Evolutionary conservation across 2,329 filamentous ascomycete species (phyloP).

Genomic region (Aspergillaceae sp.): DNA sequence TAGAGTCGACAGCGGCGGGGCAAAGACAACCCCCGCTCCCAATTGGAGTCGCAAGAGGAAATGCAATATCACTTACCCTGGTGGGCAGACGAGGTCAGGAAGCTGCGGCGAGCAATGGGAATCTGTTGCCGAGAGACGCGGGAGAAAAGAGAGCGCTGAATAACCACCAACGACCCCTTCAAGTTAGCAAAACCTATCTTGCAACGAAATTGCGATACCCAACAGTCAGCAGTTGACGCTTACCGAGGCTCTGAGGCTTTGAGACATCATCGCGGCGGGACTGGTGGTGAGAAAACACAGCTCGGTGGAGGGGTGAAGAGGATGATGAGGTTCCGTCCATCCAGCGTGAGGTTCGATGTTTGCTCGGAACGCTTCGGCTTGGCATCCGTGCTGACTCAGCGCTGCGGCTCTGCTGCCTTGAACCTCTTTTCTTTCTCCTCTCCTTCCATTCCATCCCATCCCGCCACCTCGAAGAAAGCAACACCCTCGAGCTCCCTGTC

Average conservation of each 20-base stretch:
- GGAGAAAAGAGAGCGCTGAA: slow-evolving; percentile 53
- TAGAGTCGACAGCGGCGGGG: too few relatives aligned
- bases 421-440: slow-evolving; percentile 9
- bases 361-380: slow-evolving; percentile 20
- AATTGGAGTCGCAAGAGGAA: too few relatives aligned
- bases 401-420: slow-evolving; percentile 12
- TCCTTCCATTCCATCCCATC: slow-evolving; percentile 7
- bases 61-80: slow-evolving; percentile 44
- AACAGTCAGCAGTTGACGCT: slow-evolving; percentile 14
- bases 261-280: slow-evolving; percentile 47
- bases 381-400: slow-evolving; percentile 17
- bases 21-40: too few relatives aligned
- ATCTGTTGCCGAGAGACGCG: slow-evolving; percentile 52
- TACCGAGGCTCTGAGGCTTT: slow-evolving; percentile 55
- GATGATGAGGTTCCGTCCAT: slow-evolving; percentile 1
- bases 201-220: slow-evolving; percentile 6
- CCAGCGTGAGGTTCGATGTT: slow-evolving; percentile 14
- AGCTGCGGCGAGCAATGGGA: slow-evolving; percentile 51
- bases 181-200: neutral
- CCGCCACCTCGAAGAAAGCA: slow-evolving; percentile 4
- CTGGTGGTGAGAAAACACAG: slow-evolving; percentile 18
- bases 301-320: slow-evolving; percentile 1
- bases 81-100: slow-evolving; percentile 54
- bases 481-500: slow-evolving; percentile 7
- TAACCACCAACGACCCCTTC: slow-evolving; percentile 2